Conservation (phyloP, 2,329 filamentous ascomycete species). For the Hypoxylon sp. region DNA sequence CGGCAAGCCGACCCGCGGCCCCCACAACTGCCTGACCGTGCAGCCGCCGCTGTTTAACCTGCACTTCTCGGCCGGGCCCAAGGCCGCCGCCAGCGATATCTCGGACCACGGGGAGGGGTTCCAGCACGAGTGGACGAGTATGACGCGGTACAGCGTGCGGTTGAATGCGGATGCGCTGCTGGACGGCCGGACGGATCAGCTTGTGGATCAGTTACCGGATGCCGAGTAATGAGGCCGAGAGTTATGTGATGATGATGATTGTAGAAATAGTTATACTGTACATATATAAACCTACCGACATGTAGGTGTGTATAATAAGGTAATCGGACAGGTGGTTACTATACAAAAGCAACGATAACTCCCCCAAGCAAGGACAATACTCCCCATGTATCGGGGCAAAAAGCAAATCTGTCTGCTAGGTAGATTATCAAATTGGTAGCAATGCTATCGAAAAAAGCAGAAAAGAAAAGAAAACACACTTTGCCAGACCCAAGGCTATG, state of each 20-base stretch:
- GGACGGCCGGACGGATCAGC: slow-evolving; percentile 51
- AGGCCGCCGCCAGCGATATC: slow-evolving; percentile 57
- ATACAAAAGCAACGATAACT: not conserved
- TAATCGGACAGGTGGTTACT: not conserved
- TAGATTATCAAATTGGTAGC: slow-evolving; percentile 4
- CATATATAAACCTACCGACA: not conserved
- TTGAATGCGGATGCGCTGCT: slow-evolving; percentile 59
- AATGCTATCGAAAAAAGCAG: slow-evolving; percentile 10
- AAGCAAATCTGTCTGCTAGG: not conserved
- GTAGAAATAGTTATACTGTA: not conserved
- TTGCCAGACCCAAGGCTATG: slow-evolving; percentile 30
- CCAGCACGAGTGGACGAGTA: slow-evolving; percentile 54
- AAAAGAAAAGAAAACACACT: slow-evolving; percentile 1
- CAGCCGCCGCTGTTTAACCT: slow-evolving; percentile 64
- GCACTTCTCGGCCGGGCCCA: slow-evolving; percentile 58
- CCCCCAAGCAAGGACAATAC: not conserved
- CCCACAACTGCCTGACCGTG: slow-evolving; percentile 59
- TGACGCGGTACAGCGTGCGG: slow-evolving; percentile 59
- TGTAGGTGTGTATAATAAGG: not conserved
- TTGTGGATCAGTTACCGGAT: slow-evolving; percentile 53
- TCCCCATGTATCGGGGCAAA: not conserved
- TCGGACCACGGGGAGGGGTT: slow-evolving; percentile 53
- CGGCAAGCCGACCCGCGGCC: slow-evolving; percentile 49
- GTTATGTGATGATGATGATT: not conserved
- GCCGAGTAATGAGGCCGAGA: slow-evolving; percentile 7